Percentiles rank a stretch among this genome's conserved stretches.
Evolutionary conservation across 768 basidiomycete species (phyloP).

Genomic region (Psilocybe cyanescens): DNA sequence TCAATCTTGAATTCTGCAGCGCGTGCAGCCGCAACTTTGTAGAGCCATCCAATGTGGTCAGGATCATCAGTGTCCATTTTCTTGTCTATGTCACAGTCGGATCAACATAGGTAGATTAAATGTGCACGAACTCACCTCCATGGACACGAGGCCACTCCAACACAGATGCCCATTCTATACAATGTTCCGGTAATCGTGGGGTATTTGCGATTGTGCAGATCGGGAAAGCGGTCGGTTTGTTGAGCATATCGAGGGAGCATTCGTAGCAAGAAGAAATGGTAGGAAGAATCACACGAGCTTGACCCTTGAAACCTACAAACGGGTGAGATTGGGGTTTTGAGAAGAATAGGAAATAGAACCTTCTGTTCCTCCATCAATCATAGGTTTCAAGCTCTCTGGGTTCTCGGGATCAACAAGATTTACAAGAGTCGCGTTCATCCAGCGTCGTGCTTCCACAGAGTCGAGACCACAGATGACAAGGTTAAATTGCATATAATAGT

Average conservation of each 20-base stretch:
- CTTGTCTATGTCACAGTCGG: conserved; percentile 59
- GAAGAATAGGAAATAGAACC: conserved; percentile 47
- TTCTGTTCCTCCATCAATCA: conserved; percentile 99
- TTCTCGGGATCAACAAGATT: conserved; percentile 93
- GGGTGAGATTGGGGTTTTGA: conserved; percentile 2
- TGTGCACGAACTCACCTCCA: conserved; percentile 58
- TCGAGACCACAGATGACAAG: conserved; percentile 97
- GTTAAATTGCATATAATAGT: conserved; percentile 96
- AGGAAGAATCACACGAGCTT: conserved; percentile 95
- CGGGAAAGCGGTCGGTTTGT: conserved; percentile 95
- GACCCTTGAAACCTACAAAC: conserved; percentile 92
- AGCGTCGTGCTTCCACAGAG: conserved; percentile 94
- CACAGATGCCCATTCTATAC: conserved; percentile 99
- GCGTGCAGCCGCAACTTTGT: conserved; percentile 75
- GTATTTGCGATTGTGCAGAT: conserved; percentile 99
- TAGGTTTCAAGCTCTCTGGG: conserved; percentile 91
- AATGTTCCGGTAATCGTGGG: conserved; percentile 96
- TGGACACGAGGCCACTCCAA: conserved; percentile 97
- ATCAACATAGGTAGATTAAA: not conserved
- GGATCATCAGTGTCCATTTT: conserved; percentile 98
- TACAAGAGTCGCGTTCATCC: conserved; percentile 98
- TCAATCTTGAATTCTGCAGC: conserved; percentile 97
- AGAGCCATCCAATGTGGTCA: conserved; percentile 95
- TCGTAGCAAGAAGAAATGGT: conserved; percentile 97
- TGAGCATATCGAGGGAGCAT: conserved; percentile 97